Evolutionary conservation across 83 land plant species (phyloP), one percentile per base, ranked within the genome.

Genomic region (Thuja plicata): DNA sequence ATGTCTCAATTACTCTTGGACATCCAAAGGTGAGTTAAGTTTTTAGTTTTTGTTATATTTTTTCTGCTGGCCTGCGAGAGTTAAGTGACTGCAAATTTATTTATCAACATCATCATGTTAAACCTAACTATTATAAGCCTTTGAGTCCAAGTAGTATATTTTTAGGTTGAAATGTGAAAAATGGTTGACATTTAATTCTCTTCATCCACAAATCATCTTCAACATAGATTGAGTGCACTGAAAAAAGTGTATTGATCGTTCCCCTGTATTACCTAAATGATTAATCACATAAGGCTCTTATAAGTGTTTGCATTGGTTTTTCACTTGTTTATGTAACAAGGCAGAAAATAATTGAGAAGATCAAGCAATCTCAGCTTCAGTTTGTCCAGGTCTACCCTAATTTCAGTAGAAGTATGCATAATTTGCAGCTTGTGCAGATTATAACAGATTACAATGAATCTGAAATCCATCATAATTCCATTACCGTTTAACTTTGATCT

Each of bases 1-100:
- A 98, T 91, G 90, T 95, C 52, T 86, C 99, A 5, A 94, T 93
- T n/a, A 97, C 96, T 54, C 92, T 94, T 89, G 98, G 96, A 30
- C 92, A 76, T 15, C 93, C 95, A n/a, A 93, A 93, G 93, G 94
- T 93, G 88, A 43, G 86, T 89, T 60, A 87, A 40, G 37, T 87
- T 43, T 85, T 85, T 52, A 54, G 0, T 54, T 84, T 84, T 55
- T 85, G 57, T 55, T 85, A 66, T 32, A 34, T 32, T 79, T 40
- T 12, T 78, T 79, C 66, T 54, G 86, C 35, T 13, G 32, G 17
- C 86, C 8, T 5, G 3, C 54, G 54, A 52, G 12, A 83, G 5
- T 10, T 85, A 52, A 54, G 17, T 54, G 10, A n/a, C 40, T 85
- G 54, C 86, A 84, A 84, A 54, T 40, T 43, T 15, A 84, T 85